phyloP scores from a whole-genome alignment of 139 green algal species.

The Tetraselmis striata region DNA sequence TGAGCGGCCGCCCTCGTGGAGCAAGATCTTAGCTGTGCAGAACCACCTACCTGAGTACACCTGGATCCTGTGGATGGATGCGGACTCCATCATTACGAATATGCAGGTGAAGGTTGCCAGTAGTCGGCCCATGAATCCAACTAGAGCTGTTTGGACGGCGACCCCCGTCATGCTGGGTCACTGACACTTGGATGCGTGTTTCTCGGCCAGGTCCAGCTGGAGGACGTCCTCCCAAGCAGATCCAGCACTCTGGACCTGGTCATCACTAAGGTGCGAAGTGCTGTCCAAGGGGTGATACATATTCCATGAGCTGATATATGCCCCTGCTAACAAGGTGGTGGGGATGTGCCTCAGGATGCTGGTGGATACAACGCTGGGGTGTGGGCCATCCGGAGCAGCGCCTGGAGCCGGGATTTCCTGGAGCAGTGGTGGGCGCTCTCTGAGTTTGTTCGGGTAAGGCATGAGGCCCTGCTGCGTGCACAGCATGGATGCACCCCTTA shows the following conservation, averaged over 20 bases:
- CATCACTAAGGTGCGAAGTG: conserved; percentile 18
- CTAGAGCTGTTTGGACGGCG: no score
- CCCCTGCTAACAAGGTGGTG: no score
- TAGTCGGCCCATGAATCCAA: no score
- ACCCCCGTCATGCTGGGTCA: no score
- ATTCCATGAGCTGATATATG: no score
- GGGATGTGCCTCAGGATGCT: conserved; percentile 11
- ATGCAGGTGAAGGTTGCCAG: conserved; percentile 4
- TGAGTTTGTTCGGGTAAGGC: conserved; percentile 18
- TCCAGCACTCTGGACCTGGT: conserved; percentile 15
- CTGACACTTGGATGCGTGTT: no score
- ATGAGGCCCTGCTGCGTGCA: no score
- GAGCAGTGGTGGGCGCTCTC: conserved; percentile 30
- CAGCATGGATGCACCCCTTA: no score
- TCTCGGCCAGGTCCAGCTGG: conserved; percentile 13
- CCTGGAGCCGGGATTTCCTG: conserved; percentile 32
- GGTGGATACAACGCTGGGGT: conserved; percentile 33
- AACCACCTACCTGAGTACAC: conserved; percentile 20
- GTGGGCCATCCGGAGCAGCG: conserved; percentile 33
- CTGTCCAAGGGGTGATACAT: no score
- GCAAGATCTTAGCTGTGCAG: conserved; percentile 37
- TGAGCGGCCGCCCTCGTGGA: conserved; percentile 29
- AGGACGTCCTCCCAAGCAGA: conserved; percentile 15
- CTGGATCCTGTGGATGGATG: conserved; percentile 44
- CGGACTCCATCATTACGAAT: conserved; percentile 39